Evolutionary conservation across 768 basidiomycete species (phyloP).

Genomic region (Lentinula guzmanii): DNA sequence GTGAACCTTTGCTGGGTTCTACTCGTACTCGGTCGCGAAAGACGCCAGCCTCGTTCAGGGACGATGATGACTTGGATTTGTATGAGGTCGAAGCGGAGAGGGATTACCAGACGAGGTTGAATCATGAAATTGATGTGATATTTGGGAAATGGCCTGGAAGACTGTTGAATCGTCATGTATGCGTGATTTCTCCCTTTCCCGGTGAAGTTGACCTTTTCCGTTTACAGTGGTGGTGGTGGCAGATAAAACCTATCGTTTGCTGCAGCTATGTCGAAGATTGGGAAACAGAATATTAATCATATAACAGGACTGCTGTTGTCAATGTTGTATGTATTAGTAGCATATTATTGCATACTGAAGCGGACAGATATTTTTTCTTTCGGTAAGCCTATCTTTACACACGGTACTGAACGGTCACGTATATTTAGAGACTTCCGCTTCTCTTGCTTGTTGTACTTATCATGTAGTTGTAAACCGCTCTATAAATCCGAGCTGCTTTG

Average conservation of each 20-base stretch:
- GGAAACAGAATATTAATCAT: slow-evolving; percentile 26
- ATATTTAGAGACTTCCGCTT: too few species aligned
- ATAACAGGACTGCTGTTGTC: not conserved
- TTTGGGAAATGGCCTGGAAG: slow-evolving; percentile 69
- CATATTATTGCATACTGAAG: not conserved
- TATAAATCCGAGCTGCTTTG: too few species aligned
- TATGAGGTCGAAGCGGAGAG: slow-evolving; percentile 21
- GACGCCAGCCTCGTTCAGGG: slow-evolving; percentile 8
- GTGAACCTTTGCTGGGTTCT: slow-evolving; percentile 12
- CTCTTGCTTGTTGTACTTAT: too few species aligned
- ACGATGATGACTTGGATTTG: slow-evolving; percentile 13
- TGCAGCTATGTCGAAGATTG: slow-evolving; percentile 58
- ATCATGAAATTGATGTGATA: slow-evolving; percentile 44
- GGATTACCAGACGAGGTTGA: slow-evolving; percentile 27
- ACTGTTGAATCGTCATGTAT: slow-evolving; percentile 63
- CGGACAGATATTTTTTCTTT: too few species aligned
- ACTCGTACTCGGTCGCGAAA: not conserved
- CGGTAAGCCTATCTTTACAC: too few species aligned
- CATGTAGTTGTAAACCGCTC: too few species aligned
- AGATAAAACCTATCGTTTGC: slow-evolving; percentile 55
- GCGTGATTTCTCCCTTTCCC: slow-evolving; percentile 17
- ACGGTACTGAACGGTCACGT: too few species aligned
- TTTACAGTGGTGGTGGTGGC: slow-evolving; percentile 83
- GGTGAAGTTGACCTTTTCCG: not conserved
- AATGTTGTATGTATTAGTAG: not conserved